Evolutionary conservation across 208 protist species (phyloP).

Genomic region (Naegleria lovaniensis): DNA sequence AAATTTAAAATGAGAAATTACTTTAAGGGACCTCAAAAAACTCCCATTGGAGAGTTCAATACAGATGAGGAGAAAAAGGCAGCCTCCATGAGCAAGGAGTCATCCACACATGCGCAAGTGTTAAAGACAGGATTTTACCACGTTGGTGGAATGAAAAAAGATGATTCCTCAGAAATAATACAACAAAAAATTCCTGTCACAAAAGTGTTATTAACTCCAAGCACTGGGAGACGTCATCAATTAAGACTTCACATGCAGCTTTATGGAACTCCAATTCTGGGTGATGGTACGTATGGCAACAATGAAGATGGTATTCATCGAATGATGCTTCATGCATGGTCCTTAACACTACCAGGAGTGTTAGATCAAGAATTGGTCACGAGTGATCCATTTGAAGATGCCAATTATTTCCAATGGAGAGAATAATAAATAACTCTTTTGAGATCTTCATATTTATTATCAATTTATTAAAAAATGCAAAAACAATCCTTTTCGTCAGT

Average conservation of each 20-base stretch:
- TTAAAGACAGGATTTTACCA: not conserved
- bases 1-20: constrained; percentile 9
- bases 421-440: not conserved
- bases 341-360: constrained; percentile 32
- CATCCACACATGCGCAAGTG: not conserved
- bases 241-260: constrained; percentile 60
- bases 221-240: constrained; percentile 68
- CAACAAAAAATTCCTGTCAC: not conserved
- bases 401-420: not conserved
- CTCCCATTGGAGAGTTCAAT: not conserved
- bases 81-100: not conserved
- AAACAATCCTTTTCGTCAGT: not conserved
- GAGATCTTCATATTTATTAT: no score
- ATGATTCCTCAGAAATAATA: no score
- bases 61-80: not conserved
- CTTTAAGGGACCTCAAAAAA: not conserved
- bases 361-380: not conserved
- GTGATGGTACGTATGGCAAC: constrained; percentile 31
- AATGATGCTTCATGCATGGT: constrained; percentile 44
- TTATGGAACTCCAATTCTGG: constrained; percentile 34
- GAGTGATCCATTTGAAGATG: not conserved
- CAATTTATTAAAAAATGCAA: not conserved
- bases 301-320: not conserved
- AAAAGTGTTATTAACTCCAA: not conserved
- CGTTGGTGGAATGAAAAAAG: no score